These are phyloP conservation scores for Diatrype stigma DNA, from an alignment of 2,329 filamentous ascomycete species.

Conservation along the genomic window DNA sequence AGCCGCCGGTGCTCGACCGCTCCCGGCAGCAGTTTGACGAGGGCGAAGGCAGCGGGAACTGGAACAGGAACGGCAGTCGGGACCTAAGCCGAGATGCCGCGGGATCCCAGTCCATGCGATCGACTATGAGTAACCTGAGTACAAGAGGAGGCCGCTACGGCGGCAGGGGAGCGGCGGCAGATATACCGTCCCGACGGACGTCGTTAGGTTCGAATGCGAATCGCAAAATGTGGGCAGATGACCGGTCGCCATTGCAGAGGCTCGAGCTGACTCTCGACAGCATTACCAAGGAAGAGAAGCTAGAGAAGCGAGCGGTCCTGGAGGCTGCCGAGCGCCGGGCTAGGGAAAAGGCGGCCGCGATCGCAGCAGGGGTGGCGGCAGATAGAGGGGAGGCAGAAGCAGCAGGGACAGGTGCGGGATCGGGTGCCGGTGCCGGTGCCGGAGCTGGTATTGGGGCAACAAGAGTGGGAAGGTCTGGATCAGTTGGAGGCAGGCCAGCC, in stretches of 20 bases:
- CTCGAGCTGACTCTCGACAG: constrained; percentile 86
- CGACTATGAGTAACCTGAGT: constrained; percentile 17
- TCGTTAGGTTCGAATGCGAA: no score
- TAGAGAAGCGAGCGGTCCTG: constrained; percentile 81
- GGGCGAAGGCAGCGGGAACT: no score
- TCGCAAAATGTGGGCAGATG: constrained; percentile 64
- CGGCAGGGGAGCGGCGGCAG: no score
- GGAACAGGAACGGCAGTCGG: constrained; percentile 5
- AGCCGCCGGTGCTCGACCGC: no score
- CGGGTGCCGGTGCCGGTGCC: not conserved
- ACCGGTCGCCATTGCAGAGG: constrained; percentile 88
- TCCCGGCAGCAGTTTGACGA: constrained; percentile 26
- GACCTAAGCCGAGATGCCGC: constrained; percentile 12
- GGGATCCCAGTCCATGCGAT: constrained; percentile 20
- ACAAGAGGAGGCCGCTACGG: no score
- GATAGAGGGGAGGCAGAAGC: no score
- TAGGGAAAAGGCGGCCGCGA: constrained; percentile 54
- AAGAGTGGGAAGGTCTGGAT: no score
- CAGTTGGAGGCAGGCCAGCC: no score
- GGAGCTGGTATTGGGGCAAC: not conserved
- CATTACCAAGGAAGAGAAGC: constrained; percentile 97
- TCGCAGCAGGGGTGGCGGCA: constrained; percentile 14
- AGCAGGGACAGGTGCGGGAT: no score
- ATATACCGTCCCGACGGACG: no score
- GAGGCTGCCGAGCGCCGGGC: constrained; percentile 75